Conservation (phyloP, 1,284 basidiomycete species). For the Irpex sp. region DNA sequence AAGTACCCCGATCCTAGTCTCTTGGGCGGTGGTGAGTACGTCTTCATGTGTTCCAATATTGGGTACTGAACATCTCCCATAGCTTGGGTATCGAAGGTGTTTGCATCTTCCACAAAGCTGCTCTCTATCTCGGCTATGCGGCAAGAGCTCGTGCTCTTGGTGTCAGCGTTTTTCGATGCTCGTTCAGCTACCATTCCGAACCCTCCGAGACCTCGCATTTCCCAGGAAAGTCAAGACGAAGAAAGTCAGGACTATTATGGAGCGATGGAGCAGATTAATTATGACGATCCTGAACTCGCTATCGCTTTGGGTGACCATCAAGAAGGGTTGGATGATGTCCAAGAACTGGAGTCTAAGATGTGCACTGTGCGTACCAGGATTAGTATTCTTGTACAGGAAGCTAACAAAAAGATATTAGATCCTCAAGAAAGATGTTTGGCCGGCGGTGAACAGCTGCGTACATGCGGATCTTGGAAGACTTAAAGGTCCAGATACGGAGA, state of each 20-base stretch:
- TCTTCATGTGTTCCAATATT: background rate
- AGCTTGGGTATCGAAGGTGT: slow-evolving; percentile 65
- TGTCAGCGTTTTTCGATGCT: slow-evolving; percentile 65
- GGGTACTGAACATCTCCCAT: slow-evolving; percentile 3
- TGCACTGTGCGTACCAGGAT: slow-evolving; percentile 39
- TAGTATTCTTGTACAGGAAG: background rate
- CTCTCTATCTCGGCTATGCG: slow-evolving; percentile 26
- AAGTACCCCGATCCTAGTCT: slow-evolving; percentile 69
- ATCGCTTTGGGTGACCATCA: slow-evolving; percentile 44
- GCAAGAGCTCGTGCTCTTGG: slow-evolving; percentile 28
- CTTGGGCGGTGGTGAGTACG: slow-evolving; percentile 53
- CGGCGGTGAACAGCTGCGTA: slow-evolving; percentile 1
- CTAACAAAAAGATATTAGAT: slow-evolving; percentile 3
- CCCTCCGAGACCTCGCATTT: slow-evolving; percentile 35
- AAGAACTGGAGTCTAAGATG: slow-evolving; percentile 36
- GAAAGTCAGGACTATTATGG: slow-evolving; percentile 80
- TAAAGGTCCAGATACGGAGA: slow-evolving; percentile 24
- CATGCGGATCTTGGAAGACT: slow-evolving; percentile 25
- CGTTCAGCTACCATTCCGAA: slow-evolving; percentile 49
- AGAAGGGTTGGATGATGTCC: slow-evolving; percentile 18
- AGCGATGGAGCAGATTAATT: slow-evolving; percentile 44
- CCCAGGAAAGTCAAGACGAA: slow-evolving; percentile 36
- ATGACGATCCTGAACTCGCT: slow-evolving; percentile 57
- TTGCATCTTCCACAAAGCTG: slow-evolving; percentile 42
- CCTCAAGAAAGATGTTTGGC: background rate